Percentiles rank a stretch among this genome's conserved stretches.
Evolutionary conservation across 2,329 filamentous ascomycete genomes (phyloP).

Genomic region (Fusarium sambucinum): DNA sequence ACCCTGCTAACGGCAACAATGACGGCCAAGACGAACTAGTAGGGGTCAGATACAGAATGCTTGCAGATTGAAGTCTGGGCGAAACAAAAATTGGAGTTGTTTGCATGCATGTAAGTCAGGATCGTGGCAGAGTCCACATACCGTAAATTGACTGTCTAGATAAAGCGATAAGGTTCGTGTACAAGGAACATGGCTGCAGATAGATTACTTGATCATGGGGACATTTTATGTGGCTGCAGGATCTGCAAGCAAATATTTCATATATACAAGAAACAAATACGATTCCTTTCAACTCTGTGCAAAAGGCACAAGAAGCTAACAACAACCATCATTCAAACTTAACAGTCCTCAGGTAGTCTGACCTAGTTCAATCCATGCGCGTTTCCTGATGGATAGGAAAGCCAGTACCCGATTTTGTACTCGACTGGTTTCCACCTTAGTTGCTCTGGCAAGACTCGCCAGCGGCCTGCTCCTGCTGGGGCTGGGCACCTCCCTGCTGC

Average conservation of each 20-base stretch:
- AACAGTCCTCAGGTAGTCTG: conserved; percentile 35
- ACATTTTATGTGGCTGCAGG: neutral
- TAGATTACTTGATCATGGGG: neutral
- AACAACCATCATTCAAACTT: neutral
- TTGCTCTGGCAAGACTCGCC: conserved; percentile 21
- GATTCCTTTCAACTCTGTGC: neutral
- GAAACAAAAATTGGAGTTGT: neutral
- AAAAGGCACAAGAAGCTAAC: conserved; percentile 36
- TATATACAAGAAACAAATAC: conserved; percentile 29
- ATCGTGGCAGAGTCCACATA: neutral
- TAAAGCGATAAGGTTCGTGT: neutral
- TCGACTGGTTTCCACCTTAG: conserved; percentile 1
- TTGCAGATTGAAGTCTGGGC: neutral
- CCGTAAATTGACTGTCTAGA: neutral
- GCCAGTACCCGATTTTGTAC: conserved; percentile 16
- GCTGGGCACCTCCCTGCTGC: conserved; percentile 10
- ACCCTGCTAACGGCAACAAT: neutral
- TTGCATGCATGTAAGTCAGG: neutral
- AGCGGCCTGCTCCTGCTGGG: conserved; percentile 22
- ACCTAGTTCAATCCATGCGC: conserved; percentile 37
- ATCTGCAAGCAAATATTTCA: conserved; percentile 4
- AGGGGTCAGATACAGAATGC: neutral
- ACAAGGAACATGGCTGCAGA: neutral
- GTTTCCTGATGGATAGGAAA: conserved; percentile 39
- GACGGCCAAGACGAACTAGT: neutral